Percentiles rank a stretch among this genome's conserved stretches.
These are phyloP conservation scores for Lactarius deliciosus DNA, from an alignment of 768 basidiomycete species.

Conservation along the genomic window DNA sequence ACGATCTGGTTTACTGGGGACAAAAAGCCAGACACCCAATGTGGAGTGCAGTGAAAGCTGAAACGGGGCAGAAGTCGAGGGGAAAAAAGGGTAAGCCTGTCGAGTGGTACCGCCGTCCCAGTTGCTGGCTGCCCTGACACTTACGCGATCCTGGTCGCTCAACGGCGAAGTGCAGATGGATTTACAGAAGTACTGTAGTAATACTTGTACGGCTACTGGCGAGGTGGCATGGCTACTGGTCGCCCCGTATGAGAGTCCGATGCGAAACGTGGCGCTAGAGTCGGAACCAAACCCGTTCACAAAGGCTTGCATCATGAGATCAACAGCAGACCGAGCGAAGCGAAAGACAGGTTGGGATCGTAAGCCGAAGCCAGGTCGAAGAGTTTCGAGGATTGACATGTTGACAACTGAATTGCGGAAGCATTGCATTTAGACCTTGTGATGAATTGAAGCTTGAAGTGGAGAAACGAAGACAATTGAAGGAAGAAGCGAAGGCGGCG, in stretches of 20 bases:
- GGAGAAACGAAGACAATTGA: neutral
- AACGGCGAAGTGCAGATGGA: slow-evolving; percentile 1
- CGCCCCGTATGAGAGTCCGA: neutral
- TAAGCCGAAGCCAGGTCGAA: slow-evolving; percentile 3
- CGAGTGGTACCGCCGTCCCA: neutral
- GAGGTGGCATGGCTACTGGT: neutral
- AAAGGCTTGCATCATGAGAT: too few relatives aligned
- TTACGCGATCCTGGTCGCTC: neutral
- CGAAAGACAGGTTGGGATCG: neutral
- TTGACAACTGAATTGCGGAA: neutral
- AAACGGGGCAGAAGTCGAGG: neutral
- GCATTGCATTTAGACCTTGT: slow-evolving; percentile 2
- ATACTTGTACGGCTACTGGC: neutral
- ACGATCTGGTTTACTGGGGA: slow-evolving; percentile 1
- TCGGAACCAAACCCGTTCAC: neutral
- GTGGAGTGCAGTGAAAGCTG: neutral
- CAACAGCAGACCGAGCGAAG: neutral
- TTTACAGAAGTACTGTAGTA: neutral
- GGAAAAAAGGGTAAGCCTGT: neutral
- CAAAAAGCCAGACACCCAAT: neutral
- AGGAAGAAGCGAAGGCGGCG: neutral
- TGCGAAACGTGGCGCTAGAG: neutral
- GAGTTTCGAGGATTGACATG: slow-evolving; percentile 5
- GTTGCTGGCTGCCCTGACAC: neutral
- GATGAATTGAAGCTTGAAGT: neutral